phyloP scores from a whole-genome alignment of 2,329 filamentous ascomycete species.

The Trichophyton equinum region DNA sequence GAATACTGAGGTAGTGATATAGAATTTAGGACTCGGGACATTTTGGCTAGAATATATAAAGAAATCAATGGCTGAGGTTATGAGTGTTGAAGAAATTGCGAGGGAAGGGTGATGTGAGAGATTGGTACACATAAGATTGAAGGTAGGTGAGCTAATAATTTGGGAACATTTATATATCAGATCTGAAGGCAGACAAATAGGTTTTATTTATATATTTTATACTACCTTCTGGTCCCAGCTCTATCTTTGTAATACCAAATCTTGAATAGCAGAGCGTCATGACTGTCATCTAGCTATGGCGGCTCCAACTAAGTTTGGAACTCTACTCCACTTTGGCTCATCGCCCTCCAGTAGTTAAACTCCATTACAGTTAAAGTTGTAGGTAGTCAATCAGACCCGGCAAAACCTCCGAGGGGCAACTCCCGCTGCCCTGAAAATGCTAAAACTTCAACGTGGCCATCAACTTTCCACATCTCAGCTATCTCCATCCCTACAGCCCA shows the following conservation, averaged over 20 bases:
- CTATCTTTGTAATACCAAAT: neutral
- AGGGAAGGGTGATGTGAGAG: neutral
- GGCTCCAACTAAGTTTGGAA: neutral
- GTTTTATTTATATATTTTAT: neutral
- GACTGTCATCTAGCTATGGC: neutral
- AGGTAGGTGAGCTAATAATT: no score
- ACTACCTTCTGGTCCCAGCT: neutral
- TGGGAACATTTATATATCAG: no score
- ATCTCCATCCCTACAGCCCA: neutral
- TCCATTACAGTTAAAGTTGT: neutral
- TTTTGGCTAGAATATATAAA: constrained; percentile 7
- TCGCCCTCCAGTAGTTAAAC: no score
- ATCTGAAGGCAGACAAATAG: neutral
- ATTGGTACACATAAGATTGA: no score
- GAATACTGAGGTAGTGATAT: neutral
- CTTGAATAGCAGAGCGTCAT: neutral
- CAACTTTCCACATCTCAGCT: neutral
- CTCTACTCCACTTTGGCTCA: no score
- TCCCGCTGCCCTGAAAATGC: neutral
- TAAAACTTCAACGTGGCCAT: neutral
- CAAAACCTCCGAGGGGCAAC: neutral
- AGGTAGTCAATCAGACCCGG: neutral
- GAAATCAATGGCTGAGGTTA: neutral
- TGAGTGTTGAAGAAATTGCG: neutral
- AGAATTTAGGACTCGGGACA: constrained; percentile 5